Evolutionary conservation across 371 early-diverging fungal genomes (phyloP).

Genomic region (Actinomortierella wolfii): DNA sequence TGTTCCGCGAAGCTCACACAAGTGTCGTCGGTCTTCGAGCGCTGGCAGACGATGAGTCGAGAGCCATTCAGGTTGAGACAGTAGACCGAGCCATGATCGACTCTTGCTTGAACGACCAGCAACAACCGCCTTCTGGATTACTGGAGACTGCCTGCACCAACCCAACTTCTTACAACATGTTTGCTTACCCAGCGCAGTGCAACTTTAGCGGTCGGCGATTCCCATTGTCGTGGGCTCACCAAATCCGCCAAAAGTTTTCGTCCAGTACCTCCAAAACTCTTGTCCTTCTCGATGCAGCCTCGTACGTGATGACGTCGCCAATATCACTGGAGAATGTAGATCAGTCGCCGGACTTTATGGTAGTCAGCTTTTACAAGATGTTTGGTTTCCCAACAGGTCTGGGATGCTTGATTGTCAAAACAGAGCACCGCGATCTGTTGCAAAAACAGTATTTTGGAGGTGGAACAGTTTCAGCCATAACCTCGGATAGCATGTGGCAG

Average conservation of each 20-base stretch:
- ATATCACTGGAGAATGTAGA: constrained; percentile 47
- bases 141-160: too few species aligned
- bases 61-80: constrained; percentile 19
- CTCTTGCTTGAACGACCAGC: background rate
- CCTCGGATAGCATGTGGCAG: constrained; percentile 53
- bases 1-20: constrained; percentile 66
- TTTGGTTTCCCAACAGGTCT: constrained; percentile 83
- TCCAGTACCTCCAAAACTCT: constrained; percentile 25
- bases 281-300: constrained; percentile 71
- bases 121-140: too few species aligned
- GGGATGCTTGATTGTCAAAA: constrained; percentile 69
- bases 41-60: constrained; percentile 37
- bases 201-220: constrained; percentile 75
- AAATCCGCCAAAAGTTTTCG: constrained; percentile 28
- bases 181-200: constrained; percentile 79
- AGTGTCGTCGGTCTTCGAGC: constrained; percentile 71
- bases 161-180: constrained; percentile 49
- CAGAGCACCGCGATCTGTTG: constrained; percentile 48
- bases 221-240: constrained; percentile 56
- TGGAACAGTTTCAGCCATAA: constrained; percentile 60
- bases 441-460: constrained; percentile 71
- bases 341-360: constrained; percentile 64
- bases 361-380: constrained; percentile 80
- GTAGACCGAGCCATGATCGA: background rate
- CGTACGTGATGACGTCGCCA: constrained; percentile 60